Percentiles rank a stretch among this genome's conserved stretches.
Conservation (phyloP, 495 filamentous ascomycete species). For the Paragyromitra xinjiangensis region DNA sequence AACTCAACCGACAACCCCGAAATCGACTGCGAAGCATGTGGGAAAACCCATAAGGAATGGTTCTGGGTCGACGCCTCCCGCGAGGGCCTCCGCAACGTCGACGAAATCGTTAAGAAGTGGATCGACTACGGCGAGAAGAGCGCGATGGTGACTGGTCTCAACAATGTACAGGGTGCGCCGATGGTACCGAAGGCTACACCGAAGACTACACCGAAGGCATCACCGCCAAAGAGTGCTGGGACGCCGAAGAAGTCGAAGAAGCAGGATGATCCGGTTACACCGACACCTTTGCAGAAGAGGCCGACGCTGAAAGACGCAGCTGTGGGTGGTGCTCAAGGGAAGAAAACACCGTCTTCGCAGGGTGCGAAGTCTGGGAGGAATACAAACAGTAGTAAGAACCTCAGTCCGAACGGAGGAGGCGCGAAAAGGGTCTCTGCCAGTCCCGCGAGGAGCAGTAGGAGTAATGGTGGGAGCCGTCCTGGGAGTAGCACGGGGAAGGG, state of each 20-base stretch:
- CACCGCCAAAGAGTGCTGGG: neutral
- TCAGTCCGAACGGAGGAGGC: neutral
- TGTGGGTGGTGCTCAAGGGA: neutral
- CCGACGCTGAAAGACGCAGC: slow-evolving; percentile 14
- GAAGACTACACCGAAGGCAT: slow-evolving; percentile 1
- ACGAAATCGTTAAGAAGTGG: slow-evolving; percentile 88
- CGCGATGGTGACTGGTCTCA: slow-evolving; percentile 22
- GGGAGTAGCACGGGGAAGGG: slow-evolving; percentile 27
- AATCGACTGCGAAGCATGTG: slow-evolving; percentile 78
- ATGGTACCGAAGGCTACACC: neutral
- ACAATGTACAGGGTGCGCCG: neutral
- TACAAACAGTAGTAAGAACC: neutral
- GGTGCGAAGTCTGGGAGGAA: neutral
- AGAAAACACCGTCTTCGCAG: neutral
- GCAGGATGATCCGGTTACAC: neutral
- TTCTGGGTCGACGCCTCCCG: slow-evolving; percentile 85
- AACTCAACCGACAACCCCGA: slow-evolving; percentile 69
- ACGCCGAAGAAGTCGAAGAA: slow-evolving; percentile 23
- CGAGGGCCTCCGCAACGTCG: slow-evolving; percentile 75
- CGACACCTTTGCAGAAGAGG: slow-evolving; percentile 17
- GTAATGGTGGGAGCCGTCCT: slow-evolving; percentile 22
- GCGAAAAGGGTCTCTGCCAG: neutral
- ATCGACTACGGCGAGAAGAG: slow-evolving; percentile 75
- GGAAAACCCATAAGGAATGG: slow-evolving; percentile 92
- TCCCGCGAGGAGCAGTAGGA: neutral